phyloP scores from a whole-genome alignment of 306 rosid species.

The Oemleria cerasiformis region DNA sequence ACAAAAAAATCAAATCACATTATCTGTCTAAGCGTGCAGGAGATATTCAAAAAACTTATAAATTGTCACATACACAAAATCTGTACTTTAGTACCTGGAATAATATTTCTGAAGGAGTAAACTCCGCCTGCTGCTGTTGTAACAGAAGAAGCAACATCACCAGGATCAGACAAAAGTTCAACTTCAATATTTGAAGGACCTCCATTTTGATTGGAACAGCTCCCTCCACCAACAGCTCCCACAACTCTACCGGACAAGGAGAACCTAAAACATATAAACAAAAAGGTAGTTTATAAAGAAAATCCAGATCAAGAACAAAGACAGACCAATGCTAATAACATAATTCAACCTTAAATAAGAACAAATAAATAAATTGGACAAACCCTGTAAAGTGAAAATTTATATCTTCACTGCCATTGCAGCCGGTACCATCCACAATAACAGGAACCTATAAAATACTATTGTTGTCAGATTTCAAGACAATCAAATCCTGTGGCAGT shows the following conservation, averaged over 20 bases:
- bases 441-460: conserved; percentile 65
- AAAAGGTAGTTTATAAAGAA: conserved; percentile 14
- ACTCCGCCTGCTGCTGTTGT: conserved; percentile 67
- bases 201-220: conserved; percentile 67
- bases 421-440: conserved; percentile 74
- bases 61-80: neutral
- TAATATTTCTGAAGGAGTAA: conserved; percentile 71
- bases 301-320: conserved; percentile 19
- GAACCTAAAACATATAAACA: conserved; percentile 54
- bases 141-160: conserved; percentile 67
- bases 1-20: neutral
- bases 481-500: conserved; percentile 17
- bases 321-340: conserved; percentile 19
- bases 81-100: conserved; percentile 63
- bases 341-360: conserved; percentile 5
- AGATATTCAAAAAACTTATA: neutral
- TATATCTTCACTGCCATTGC: conserved; percentile 90
- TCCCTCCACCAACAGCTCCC: conserved; percentile 88
- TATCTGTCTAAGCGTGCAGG: neutral
- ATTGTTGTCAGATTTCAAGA: conserved; percentile 13
- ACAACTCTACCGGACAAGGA: conserved; percentile 82
- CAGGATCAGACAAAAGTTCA: conserved; percentile 63
- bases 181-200: conserved; percentile 86
- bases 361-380: conserved; percentile 16
- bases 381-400: conserved; percentile 94